phyloP scores from a whole-genome alignment of 2,329 filamentous ascomycete species.

The Cladosporium oxysporum region DNA sequence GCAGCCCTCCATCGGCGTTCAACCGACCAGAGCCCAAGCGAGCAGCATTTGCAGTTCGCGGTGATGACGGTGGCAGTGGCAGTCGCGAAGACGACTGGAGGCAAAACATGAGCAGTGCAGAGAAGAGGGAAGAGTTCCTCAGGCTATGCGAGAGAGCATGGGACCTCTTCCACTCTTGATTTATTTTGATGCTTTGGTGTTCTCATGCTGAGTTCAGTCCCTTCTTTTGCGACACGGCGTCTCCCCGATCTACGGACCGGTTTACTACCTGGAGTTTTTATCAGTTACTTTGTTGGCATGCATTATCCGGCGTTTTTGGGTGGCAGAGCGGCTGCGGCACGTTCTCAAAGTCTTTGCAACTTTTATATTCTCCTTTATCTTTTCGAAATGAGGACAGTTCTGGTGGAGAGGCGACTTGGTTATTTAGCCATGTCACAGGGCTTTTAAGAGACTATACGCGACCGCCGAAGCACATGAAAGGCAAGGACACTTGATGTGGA shows the following conservation, averaged over 20 bases:
- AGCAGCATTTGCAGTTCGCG: slow-evolving; percentile 36
- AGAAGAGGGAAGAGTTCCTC: slow-evolving; percentile 94
- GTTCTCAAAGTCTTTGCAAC: slow-evolving; percentile 4
- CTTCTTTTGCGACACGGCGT: slow-evolving; percentile 5
- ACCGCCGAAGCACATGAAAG: neutral
- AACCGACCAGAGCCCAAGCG: slow-evolving; percentile 65
- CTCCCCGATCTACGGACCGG: neutral
- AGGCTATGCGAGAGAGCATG: slow-evolving; percentile 83
- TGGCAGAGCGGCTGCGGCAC: slow-evolving; percentile 1
- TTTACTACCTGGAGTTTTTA: neutral
- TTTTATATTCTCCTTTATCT: neutral
- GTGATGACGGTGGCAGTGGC: slow-evolving; percentile 27
- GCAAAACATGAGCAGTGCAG: slow-evolving; percentile 78
- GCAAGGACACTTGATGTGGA: neutral
- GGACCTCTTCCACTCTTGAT: slow-evolving; percentile 91
- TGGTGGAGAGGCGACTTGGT: neutral
- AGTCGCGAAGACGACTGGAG: slow-evolving; percentile 50
- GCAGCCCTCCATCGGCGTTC: slow-evolving; percentile 65
- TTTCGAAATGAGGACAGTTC: neutral
- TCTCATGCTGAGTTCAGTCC: neutral
- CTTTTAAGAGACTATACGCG: neutral
- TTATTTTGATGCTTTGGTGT: neutral
- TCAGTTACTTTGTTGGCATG: neutral
- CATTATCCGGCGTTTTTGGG: slow-evolving; percentile 3
- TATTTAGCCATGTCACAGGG: neutral